A percentile compares a stretch with the other conserved stretches of the same genome.
Evolutionary conservation across 306 rosid species (phyloP).

Genomic region (apple (Malus domestica)): DNA sequence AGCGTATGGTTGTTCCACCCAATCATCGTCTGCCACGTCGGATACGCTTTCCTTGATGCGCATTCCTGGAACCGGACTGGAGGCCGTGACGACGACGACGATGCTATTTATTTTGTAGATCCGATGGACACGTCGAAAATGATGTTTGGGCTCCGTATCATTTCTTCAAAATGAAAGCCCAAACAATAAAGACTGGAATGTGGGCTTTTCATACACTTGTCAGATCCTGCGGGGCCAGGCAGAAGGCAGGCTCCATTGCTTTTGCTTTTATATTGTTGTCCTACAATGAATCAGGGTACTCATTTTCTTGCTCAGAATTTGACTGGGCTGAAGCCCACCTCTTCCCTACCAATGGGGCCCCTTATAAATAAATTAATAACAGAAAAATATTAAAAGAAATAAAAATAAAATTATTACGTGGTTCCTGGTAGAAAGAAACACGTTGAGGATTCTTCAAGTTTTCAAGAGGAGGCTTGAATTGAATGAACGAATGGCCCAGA

Average conservation of each 20-base stretch:
- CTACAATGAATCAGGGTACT: not conserved
- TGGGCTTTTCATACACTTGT: not conserved
- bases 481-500: not conserved
- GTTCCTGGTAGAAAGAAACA: not conserved
- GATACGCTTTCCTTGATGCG: not conserved
- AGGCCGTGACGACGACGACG: not conserved
- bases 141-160: too few species aligned
- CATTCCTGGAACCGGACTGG: not conserved
- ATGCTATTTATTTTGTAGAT: too few species aligned
- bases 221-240: not conserved
- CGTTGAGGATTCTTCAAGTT: not conserved
- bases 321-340: not conserved
- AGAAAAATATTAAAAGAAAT: too few species aligned
- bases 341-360: not conserved
- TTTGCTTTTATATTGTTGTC: not conserved
- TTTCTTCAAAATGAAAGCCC: too few species aligned
- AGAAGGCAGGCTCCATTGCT: not conserved
- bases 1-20: constrained; percentile 21
- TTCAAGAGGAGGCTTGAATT: not conserved
- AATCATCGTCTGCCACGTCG: constrained; percentile 32
- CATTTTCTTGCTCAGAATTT: not conserved
- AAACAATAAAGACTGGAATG: not conserved
- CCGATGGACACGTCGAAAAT: too few species aligned
- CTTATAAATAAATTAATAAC: not conserved
- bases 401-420: not conserved